These are phyloP conservation scores for Torulaspora pretoriensis DNA, from an alignment of 1,139 yeast genomes.

Conservation along the genomic window DNA sequence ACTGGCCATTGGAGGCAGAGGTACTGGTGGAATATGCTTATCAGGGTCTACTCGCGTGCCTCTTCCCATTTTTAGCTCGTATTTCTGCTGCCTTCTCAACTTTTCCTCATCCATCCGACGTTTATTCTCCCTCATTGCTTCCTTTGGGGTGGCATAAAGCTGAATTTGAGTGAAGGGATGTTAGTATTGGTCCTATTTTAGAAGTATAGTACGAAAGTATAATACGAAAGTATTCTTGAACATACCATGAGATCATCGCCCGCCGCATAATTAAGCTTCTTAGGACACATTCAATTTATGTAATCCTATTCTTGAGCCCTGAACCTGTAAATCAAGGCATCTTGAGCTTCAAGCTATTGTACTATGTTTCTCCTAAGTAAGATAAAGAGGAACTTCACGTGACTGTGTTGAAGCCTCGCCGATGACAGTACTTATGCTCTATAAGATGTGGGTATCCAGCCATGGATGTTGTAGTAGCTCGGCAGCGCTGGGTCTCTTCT, in stretches of 20 bases:
- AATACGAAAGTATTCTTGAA: not conserved
- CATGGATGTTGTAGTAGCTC: constrained; percentile 56
- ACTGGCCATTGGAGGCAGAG: constrained; percentile 2
- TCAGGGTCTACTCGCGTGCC: constrained; percentile 9
- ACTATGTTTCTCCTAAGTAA: not conserved
- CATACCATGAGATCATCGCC: constrained; percentile 35
- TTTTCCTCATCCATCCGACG: constrained; percentile 28
- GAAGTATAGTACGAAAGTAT: not conserved
- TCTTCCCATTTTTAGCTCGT: constrained; percentile 14
- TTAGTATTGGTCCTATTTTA: constrained; percentile 6
- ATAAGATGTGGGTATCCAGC: constrained; percentile 28
- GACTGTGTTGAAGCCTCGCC: not conserved
- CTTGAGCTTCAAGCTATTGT: too few relatives aligned
- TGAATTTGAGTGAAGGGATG: constrained; percentile 5
- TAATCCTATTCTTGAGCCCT: not conserved
- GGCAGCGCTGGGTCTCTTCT: constrained; percentile 67
- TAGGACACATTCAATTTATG: constrained; percentile 28
- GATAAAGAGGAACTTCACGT: constrained; percentile 1
- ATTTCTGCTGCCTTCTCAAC: constrained; percentile 21
- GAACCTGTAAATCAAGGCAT: too few relatives aligned
- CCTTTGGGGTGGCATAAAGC: constrained; percentile 37
- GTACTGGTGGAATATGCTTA: constrained; percentile 11
- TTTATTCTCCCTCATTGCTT: constrained; percentile 33
- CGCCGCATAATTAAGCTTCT: constrained; percentile 34
- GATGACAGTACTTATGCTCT: not conserved